A percentile compares a stretch with the other conserved stretches of the same genome.
phyloP scores from a whole-genome alignment of 345 rosid species.

The Brassica cretica region DNA sequence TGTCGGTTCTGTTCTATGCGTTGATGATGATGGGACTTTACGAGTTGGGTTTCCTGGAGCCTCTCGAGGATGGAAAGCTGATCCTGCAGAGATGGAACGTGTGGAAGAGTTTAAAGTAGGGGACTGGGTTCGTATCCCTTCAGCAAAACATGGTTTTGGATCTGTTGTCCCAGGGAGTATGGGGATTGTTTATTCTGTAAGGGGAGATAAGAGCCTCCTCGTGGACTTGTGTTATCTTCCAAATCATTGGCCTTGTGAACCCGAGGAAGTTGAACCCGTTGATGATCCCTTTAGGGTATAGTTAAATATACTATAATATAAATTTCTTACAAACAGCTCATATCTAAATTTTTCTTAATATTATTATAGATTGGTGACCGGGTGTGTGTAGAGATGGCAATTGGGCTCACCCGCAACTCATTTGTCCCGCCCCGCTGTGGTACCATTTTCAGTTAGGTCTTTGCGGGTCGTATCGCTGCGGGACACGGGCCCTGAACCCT shows the following conservation, averaged over 20 bases:
- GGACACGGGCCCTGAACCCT: no score
- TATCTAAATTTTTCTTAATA: no score
- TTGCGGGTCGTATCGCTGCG: no score
- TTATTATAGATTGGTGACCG: no score
- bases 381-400: no score
- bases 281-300: slow-evolving; percentile 90
- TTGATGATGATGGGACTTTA: slow-evolving; percentile 94
- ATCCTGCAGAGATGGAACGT: slow-evolving; percentile 98
- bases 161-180: slow-evolving; percentile 93
- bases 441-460: no score
- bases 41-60: slow-evolving; percentile 99
- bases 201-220: slow-evolving; percentile 90
- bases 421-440: no score
- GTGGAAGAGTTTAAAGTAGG: slow-evolving; percentile 99
- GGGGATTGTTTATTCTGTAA: slow-evolving; percentile 85
- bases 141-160: slow-evolving; percentile 94
- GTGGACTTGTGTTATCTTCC: slow-evolving; percentile 88
- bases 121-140: slow-evolving; percentile 94
- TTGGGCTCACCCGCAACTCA: no score
- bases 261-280: slow-evolving; percentile 93
- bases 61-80: slow-evolving; percentile 99
- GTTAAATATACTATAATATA: no score
- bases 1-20: slow-evolving; percentile 90
- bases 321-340: no score
- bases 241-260: slow-evolving; percentile 95